phyloP scores from a whole-genome alignment of 768 basidiomycete genomes.

The Boletellus emodensis region DNA sequence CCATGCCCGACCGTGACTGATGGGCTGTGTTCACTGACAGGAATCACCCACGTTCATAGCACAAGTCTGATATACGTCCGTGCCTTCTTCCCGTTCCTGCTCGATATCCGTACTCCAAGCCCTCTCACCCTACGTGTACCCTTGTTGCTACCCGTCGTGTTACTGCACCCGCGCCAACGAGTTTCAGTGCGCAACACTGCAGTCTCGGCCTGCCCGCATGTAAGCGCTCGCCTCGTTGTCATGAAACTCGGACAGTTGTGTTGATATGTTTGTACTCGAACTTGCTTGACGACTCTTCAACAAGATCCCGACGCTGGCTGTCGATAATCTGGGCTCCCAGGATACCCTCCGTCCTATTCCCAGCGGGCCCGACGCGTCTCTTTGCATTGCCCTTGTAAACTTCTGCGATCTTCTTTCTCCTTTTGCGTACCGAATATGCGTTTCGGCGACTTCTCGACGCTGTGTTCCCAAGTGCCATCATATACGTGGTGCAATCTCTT shows the following conservation, averaged over 20 bases:
- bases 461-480: constrained; percentile 68
- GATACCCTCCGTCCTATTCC: constrained; percentile 10
- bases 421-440: constrained; percentile 35
- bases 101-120: no score
- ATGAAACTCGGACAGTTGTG: constrained; percentile 21
- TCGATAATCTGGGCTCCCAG: not conserved
- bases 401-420: not conserved
- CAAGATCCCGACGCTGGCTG: constrained; percentile 15
- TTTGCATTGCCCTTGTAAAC: not conserved
- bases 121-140: not conserved
- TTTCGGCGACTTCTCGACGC: constrained; percentile 70
- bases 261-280: constrained; percentile 32
- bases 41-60: no score
- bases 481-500: constrained; percentile 96
- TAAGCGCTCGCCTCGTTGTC: constrained; percentile 20
- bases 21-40: no score
- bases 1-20: no score
- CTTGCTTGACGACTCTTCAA: constrained; percentile 24
- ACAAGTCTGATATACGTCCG: not conserved
- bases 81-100: not conserved
- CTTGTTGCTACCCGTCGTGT: not conserved
- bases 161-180: not conserved
- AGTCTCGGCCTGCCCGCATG: not conserved
- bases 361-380: constrained; percentile 5
- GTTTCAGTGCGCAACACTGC: not conserved